Base-by-base conservation (phyloP, 2,329 filamentous ascomycete genomes). In the Cytospora mali region DNA sequence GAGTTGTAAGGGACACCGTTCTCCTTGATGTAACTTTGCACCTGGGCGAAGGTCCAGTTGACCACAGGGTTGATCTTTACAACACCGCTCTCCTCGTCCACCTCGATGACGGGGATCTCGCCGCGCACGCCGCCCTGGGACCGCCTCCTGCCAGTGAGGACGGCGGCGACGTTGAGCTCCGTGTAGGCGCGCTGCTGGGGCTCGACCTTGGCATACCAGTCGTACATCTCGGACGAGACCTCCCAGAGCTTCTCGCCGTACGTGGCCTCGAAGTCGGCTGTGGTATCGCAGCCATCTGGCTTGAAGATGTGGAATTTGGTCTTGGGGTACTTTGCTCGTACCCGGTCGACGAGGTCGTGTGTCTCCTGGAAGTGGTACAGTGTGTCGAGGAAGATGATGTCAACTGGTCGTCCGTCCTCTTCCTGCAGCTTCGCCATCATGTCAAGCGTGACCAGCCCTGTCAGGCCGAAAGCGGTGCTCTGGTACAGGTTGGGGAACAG, bases 11-110 rank as follows among this genome's bases (percentile, higher is more conserved):
- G 95, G 4, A 99, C 93, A 65, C 92, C 79, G 81, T 97, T 86
- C 71, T 90, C 88, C 70, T 88, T 85, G 78, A 97, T 86, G 79
- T 99, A 99, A 48, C 86, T 82, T 77, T 93, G 88, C 64, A 99
- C 94, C 74, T 98, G 90, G 66, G 87, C 80, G 79, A 99, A 99
- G 50, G 85, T 85, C 95, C 95, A 99, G 79, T 93, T 92, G 73
- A 93, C 93, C 67, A 99, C 81, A 14, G 95, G 95, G 82, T 98
- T 99, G 85, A 99, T 90, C 84, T 99, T 99, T 83, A 98, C 86
- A 68, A 98, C 84, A 59, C 92, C 92, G 29, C 90, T 86, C 75
- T 97, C 94, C 65, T 87, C 84, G 74, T 97, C 93, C 28, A 98
- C 81, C 77, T 99, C 95, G 71, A 99, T 86, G 73, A 99, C 91